phyloP scores from a whole-genome alignment of 768 basidiomycete species.

The Mycena sanguinolenta region DNA sequence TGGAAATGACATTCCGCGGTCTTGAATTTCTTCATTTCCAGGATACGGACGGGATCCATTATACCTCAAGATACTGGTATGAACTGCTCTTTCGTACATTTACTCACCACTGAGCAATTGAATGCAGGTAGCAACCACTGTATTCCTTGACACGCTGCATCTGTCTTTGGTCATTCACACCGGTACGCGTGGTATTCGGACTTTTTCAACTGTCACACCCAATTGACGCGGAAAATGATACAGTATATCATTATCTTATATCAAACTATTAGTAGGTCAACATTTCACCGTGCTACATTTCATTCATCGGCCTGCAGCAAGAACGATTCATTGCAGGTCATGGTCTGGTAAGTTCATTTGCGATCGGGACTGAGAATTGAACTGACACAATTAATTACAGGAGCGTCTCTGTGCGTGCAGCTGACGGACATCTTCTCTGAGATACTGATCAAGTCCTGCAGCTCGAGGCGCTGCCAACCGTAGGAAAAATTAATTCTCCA shows the following conservation, averaged over 20 bases:
- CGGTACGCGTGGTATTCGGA: constrained; percentile 40
- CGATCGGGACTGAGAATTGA: background rate
- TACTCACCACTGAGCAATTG: background rate
- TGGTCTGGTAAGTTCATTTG: constrained; percentile 30
- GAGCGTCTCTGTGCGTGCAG: constrained; percentile 53
- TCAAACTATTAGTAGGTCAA: constrained; percentile 53
- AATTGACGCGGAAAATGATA: background rate
- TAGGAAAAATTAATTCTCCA: constrained; percentile 39
- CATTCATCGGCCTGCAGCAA: constrained; percentile 11
- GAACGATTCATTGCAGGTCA: constrained; percentile 21
- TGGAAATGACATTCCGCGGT: background rate
- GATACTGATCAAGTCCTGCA: constrained; percentile 31
- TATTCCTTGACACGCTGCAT: constrained; percentile 62
- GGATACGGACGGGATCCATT: constrained; percentile 57
- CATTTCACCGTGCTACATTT: background rate
- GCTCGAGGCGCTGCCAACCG: constrained; percentile 63
- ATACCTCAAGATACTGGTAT: constrained; percentile 57
- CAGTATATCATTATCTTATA: constrained; percentile 66
- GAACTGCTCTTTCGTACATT: constrained; percentile 28
- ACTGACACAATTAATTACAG: constrained; percentile 37
- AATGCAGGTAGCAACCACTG: constrained; percentile 53
- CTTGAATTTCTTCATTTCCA: constrained; percentile 20
- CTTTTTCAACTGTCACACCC: background rate
- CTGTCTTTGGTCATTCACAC: constrained; percentile 62
- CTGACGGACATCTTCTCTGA: background rate